Evolutionary conservation across 345 rosid genomes (phyloP).

Genomic region (Chamaenerion angustifolium): DNA sequence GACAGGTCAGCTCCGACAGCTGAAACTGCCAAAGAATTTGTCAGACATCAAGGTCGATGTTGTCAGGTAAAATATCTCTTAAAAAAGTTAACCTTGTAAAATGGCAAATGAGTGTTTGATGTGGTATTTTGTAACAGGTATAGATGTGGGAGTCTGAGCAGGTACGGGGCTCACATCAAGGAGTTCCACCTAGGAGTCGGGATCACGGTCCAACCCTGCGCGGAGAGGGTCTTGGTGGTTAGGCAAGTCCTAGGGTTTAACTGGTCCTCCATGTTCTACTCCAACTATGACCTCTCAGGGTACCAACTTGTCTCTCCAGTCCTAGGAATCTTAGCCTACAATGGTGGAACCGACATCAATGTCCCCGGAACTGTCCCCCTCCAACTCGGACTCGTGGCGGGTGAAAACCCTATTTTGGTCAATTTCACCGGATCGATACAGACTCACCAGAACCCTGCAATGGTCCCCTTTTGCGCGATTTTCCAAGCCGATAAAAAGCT

Average conservation of each 20-base stretch:
- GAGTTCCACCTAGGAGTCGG: slow-evolving; percentile 62
- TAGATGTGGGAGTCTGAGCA: slow-evolving; percentile 78
- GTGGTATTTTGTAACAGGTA: too few relatives aligned
- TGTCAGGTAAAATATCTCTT: slow-evolving; percentile 15
- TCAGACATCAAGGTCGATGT: slow-evolving; percentile 56
- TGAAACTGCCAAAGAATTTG: slow-evolving; percentile 54
- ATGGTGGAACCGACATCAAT: slow-evolving; percentile 23
- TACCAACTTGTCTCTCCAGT: slow-evolving; percentile 68
- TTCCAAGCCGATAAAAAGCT: slow-evolving; percentile 56
- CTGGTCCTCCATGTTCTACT: slow-evolving; percentile 62
- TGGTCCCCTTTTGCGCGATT: slow-evolving; percentile 48
- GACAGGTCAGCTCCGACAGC: slow-evolving; percentile 46
- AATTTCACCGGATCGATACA: slow-evolving; percentile 30
- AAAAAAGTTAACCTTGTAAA: too few relatives aligned
- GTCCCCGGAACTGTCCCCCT: slow-evolving; percentile 28
- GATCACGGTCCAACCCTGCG: slow-evolving; percentile 56
- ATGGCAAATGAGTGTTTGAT: too few relatives aligned
- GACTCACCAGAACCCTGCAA: slow-evolving; percentile 15
- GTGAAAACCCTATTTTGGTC: slow-evolving; percentile 44
- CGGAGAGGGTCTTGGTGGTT: slow-evolving; percentile 65
- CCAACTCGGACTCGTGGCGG: slow-evolving; percentile 38
- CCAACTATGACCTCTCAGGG: slow-evolving; percentile 66
- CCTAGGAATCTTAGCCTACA: slow-evolving; percentile 70
- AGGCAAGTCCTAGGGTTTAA: slow-evolving; percentile 53
- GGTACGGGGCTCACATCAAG: slow-evolving; percentile 65